Evolutionary conservation across 1,284 basidiomycete genomes (phyloP), one percentile per base, ranked within the genome.

Genomic region (Peniophora sp.): DNA sequence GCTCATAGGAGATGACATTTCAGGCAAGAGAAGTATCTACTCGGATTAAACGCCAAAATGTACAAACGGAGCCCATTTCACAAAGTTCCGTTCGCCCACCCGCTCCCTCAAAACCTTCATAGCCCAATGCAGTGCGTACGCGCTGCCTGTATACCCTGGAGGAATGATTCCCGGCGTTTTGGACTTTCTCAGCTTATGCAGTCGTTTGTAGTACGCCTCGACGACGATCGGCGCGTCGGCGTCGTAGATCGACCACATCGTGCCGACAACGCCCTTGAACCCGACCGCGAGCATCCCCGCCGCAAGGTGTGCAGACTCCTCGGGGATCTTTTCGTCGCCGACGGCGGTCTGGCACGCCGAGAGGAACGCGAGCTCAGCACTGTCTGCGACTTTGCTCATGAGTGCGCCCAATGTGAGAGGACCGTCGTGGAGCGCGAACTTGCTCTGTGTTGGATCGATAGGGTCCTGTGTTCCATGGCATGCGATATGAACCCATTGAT

Each of bases 261-360:
- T 63, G 20, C 57, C 62, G 24, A 63, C 48, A 19, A 55, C 53
- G 22, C 52, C 51, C 11, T 53, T 53, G 41, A 50, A 60, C 23
- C 62, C 62, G n/a, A 56, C 53, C 19, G 59, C 52, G 32, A 57
- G 56, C 60, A 64, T 51, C 23, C 56, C 57, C 24, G 60, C 61
- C 0, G 62, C 61, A 16, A 64, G 57, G 50, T 63, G 61, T 16
- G 60, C 53, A 22, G 55, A 50, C 50, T 62, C 57, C 8, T 59
- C 61, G 6, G 59, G 49, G 2, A 58, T 53, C 11, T 51, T 51
- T 17, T 53, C 50, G 27, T 61, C 56, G n/a, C 56, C 58, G n/a
- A 54, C 54, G 17, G 59, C 57, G 19, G 61, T 62, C 45, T 63
- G 54, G 47, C 60, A 64, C n/a, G 62, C 60, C 16, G 57, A 2